phyloP scores from a whole-genome alignment of 2,329 filamentous ascomycete species.

The Elsinoe fawcettii region DNA sequence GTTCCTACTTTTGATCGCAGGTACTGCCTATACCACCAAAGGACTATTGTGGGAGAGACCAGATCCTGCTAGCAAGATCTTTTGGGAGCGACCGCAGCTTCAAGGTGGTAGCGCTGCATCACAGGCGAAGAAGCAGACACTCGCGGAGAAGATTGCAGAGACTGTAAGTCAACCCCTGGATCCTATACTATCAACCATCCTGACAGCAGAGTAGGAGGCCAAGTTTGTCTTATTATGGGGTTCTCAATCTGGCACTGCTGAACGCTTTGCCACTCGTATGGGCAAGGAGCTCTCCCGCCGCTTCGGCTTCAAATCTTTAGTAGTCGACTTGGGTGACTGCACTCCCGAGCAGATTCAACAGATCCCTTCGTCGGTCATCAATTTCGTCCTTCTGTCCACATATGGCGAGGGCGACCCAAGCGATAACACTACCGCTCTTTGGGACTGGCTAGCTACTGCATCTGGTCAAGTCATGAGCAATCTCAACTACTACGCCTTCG shows the following conservation, averaged over 20 bases:
- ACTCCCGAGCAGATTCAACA: constrained; percentile 26
- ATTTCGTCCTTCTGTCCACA: constrained; percentile 25
- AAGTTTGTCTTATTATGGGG: constrained; percentile 41
- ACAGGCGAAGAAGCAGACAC: not conserved
- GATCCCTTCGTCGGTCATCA: constrained; percentile 20
- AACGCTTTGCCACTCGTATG: constrained; percentile 37
- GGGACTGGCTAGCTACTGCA: constrained; percentile 23
- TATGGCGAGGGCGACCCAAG: constrained; percentile 27
- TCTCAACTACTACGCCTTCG: constrained; percentile 53
- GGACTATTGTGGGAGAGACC: not conserved
- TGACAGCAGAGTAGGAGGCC: constrained; percentile 10
- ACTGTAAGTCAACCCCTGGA: not conserved
- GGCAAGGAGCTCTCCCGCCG: constrained; percentile 34
- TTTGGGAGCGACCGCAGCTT: not conserved
- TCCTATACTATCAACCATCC: no score
- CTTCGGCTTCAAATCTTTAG: constrained; percentile 36
- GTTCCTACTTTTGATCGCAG: not conserved
- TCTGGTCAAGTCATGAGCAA: constrained; percentile 18
- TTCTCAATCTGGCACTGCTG: constrained; percentile 43
- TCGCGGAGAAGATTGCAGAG: not conserved
- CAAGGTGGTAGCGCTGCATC: not conserved
- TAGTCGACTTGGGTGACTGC: constrained; percentile 42
- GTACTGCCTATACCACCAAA: not conserved
- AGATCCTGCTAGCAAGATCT: not conserved
- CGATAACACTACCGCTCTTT: constrained; percentile 44